Conservation (phyloP, 345 rosid genomes). For the Orychophragmus violaceus region DNA sequence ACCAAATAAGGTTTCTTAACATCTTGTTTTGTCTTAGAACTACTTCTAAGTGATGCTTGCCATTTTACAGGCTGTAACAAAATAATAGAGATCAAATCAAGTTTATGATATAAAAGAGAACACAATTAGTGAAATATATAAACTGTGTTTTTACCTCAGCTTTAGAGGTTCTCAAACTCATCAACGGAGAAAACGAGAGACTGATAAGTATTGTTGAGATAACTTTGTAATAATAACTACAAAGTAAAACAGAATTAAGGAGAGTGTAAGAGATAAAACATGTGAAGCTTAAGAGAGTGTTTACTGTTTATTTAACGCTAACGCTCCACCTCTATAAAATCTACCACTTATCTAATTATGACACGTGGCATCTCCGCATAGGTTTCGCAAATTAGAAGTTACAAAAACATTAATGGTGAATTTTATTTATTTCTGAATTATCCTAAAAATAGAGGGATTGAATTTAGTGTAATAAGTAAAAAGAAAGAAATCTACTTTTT, state of each 20-base stretch:
- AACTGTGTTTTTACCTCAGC: constrained; percentile 10
- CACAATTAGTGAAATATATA: not conserved
- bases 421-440: not conserved
- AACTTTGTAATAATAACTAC: constrained; percentile 6
- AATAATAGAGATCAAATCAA: not conserved
- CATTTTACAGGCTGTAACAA: constrained; percentile 14
- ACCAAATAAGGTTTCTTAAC: constrained; percentile 12
- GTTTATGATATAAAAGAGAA: not conserved
- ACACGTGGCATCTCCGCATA: constrained; percentile 2
- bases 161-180: constrained; percentile 13
- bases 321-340: not conserved
- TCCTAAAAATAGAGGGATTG: not conserved
- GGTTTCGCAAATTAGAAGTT: not conserved
- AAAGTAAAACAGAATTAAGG: not conserved
- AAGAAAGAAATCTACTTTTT: not conserved
- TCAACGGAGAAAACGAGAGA: constrained; percentile 21
- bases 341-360: not conserved
- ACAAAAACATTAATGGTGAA: not conserved
- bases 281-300: constrained; percentile 21
- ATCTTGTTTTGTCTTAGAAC: constrained; percentile 27
- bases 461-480: not conserved
- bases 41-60: constrained; percentile 15
- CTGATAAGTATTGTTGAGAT: not conserved
- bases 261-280: constrained; percentile 18
- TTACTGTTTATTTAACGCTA: not conserved